phyloP scores from a whole-genome alignment of 2,329 filamentous ascomycete species.

The Hypoxylon sp. region DNA sequence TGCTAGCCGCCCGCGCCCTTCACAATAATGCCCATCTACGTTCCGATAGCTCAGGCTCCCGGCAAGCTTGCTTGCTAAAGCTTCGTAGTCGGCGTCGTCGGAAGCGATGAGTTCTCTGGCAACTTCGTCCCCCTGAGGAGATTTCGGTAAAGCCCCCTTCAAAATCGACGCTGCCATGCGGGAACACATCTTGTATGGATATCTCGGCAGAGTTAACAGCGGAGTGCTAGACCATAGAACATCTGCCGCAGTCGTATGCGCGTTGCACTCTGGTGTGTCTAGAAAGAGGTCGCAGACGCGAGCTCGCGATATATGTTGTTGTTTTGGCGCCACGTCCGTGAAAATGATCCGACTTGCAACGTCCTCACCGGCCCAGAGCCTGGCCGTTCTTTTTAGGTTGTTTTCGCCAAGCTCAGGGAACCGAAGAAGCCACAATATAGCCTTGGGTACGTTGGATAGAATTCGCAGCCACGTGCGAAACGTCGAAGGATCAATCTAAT shows the following conservation, averaged over 20 bases:
- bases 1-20: constrained; percentile 77
- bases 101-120: constrained; percentile 82
- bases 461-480: constrained; percentile 97
- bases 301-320: constrained; percentile 91
- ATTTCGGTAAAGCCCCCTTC: constrained; percentile 85
- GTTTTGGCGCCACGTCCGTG: constrained; percentile 96
- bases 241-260: constrained; percentile 96
- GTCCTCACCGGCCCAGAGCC: constrained; percentile 85
- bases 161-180: constrained; percentile 97
- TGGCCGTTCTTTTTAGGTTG: constrained; percentile 85
- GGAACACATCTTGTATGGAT: constrained; percentile 98
- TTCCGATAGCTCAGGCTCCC: constrained; percentile 72
- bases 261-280: constrained; percentile 98
- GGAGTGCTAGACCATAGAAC: constrained; percentile 97
- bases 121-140: constrained; percentile 74
- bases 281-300: constrained; percentile 94
- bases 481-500: constrained; percentile 93
- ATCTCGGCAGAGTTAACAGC: constrained; percentile 88
- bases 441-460: constrained; percentile 85
- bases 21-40: constrained; percentile 61
- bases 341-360: constrained; percentile 92
- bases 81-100: constrained; percentile 88
- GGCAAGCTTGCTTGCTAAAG: constrained; percentile 78
- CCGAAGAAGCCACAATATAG: constrained; percentile 94
- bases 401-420: constrained; percentile 94